Conservation (phyloP, 2,329 filamentous ascomycete genomes). For the Colletotrichum godetiae region DNA sequence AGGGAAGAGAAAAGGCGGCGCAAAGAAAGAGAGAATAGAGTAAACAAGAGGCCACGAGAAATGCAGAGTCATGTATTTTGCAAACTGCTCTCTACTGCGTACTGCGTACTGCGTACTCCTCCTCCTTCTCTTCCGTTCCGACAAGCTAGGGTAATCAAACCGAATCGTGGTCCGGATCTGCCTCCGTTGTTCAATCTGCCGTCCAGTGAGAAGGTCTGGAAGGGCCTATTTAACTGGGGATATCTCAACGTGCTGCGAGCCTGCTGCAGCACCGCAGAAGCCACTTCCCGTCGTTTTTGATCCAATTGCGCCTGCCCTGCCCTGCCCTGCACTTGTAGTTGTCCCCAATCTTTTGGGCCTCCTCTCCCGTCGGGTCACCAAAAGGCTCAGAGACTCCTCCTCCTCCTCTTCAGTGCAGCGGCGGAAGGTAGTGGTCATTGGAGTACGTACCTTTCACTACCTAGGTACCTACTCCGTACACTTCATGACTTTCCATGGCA, state of each 20-base stretch:
- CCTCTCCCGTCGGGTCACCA: too few species aligned
- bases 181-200: constrained; percentile 23
- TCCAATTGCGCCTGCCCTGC: too few species aligned
- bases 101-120: too few species aligned
- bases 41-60: not conserved
- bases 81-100: not conserved
- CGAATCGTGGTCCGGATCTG: constrained; percentile 17
- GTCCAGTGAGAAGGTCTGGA: constrained; percentile 18
- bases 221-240: not conserved
- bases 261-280: not conserved
- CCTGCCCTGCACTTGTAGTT: not conserved
- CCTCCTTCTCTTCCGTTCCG: not conserved
- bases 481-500: too few species aligned
- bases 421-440: not conserved
- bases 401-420: too few species aligned
- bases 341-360: not conserved
- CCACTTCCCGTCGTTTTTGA: not conserved
- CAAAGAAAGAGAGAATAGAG: not conserved
- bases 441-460: not conserved
- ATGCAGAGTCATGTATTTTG: not conserved
- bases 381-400: too few species aligned
- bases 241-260: not conserved
- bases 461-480: too few species aligned
- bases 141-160: not conserved
- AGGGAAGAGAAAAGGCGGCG: not conserved